Evolutionary conservation across 2,329 filamentous ascomycete species (phyloP), one percentile per base, ranked within the genome.

Genomic region (Phaeosphaeriaceae sp.): DNA sequence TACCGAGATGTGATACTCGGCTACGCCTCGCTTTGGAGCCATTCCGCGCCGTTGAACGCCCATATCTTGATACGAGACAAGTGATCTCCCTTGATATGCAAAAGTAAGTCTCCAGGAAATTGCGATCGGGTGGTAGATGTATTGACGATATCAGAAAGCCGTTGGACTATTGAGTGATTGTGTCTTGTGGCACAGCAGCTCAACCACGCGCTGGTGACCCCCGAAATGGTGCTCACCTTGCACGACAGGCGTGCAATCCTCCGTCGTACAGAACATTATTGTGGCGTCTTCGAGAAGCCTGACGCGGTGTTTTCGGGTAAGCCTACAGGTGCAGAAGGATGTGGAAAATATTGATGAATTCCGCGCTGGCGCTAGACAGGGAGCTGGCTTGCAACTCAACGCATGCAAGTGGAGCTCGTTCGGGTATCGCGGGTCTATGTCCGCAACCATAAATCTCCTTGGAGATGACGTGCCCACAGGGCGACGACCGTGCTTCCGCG

Each of bases 221-320:
- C n/a, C 40, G 33, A 22, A 40, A 31, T n/a, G 33, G 51, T 41
- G 33, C 21, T n/a, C 31, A 10, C 19, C 22, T n/a, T 49, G 25
- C 51, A 56, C 50, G 46, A 51, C 51, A 41, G 57, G 19, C n/a
- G 27, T 27, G n/a, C 33, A 40, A 41, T 22, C n/a, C 22, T 56
- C 44, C 42, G 58, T 63, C 48, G 55, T 58, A 63, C 59, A 60
- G 58, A 65, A 63, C n/a, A 51, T 48, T 62, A 60, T 64, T 60
- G 69, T 63, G 68, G 67, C 67, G 65, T 55, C 66, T 72, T 74
- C 71, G 68, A 60, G 71, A 73, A 73, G 66, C 62, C 56, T 48
- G 51, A 20, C 15, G 31, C 19, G 31, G 42, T 25, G 45, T 47
- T 20, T 24, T 48, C 57, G 60, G 53, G 56, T 63, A 63, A 63